These are phyloP conservation scores for Globisporangium nodosum DNA, from an alignment of 352 stramenopile genomes.

Conservation along the genomic window DNA sequence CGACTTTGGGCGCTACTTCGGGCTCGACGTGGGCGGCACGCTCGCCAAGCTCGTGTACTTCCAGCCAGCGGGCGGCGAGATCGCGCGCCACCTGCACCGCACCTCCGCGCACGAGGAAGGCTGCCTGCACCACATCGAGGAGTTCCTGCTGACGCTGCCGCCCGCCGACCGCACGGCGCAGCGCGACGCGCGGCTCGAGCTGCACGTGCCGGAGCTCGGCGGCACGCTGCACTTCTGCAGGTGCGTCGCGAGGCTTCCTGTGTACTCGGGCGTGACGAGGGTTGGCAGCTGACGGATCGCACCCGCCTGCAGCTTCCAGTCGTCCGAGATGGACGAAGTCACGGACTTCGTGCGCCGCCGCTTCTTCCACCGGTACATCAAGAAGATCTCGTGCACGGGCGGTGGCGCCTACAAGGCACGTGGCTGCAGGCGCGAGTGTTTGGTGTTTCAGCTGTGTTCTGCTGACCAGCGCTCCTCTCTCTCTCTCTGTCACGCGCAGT, in stretches of 20 bases:
- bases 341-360: constrained; percentile 62
- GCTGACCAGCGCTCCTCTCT: not conserved
- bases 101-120: constrained; percentile 27
- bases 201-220: constrained; percentile 68
- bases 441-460: not conserved
- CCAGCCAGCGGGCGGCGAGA: constrained; percentile 48
- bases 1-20: constrained; percentile 77
- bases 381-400: constrained; percentile 85
- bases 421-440: not conserved
- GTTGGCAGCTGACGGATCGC: constrained; percentile 1
- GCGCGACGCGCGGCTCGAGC: constrained; percentile 51
- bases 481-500: constrained; percentile 18
- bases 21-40: constrained; percentile 91
- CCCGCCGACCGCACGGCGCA: constrained; percentile 35
- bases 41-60: constrained; percentile 94
- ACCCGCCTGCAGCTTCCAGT: constrained; percentile 43
- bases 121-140: constrained; percentile 48
- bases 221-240: constrained; percentile 95
- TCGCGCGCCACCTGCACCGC: constrained; percentile 13
- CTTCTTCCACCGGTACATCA: constrained; percentile 91
- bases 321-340: constrained; percentile 60
- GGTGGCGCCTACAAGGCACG: constrained; percentile 94
- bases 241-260: constrained; percentile 15
- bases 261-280: not conserved
- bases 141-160: constrained; percentile 41